Conservation (phyloP, 306 rosid genomes). For the Argentina anserina region DNA sequence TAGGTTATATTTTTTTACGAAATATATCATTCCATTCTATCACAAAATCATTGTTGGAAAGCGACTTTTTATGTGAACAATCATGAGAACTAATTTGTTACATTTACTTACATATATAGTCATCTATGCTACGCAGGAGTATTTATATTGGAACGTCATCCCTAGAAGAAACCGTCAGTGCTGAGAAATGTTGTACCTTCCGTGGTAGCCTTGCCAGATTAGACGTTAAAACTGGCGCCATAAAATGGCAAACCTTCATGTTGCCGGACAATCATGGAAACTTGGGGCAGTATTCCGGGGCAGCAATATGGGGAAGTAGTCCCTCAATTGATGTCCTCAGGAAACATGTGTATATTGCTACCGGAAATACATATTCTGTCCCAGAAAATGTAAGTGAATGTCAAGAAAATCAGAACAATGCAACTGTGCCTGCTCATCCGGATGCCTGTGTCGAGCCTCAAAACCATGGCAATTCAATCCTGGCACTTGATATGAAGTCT, state of each 20-base stretch:
- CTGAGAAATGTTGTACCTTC: slow-evolving; percentile 49
- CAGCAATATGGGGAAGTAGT: slow-evolving; percentile 72
- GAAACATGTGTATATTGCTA: slow-evolving; percentile 45
- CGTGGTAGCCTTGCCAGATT: slow-evolving; percentile 52
- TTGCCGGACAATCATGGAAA: slow-evolving; percentile 43
- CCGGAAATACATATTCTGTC: slow-evolving; percentile 54
- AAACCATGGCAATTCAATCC: slow-evolving; percentile 55
- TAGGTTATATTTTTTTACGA: no score
- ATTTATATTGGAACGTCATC: slow-evolving; percentile 42
- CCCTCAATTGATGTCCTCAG: slow-evolving; percentile 49
- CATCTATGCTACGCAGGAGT: slow-evolving; percentile 23
- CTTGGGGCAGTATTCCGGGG: slow-evolving; percentile 44
- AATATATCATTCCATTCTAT: no score
- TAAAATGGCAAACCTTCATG: slow-evolving; percentile 59
- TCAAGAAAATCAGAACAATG: slow-evolving; percentile 43
- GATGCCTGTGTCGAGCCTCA: slow-evolving; percentile 53
- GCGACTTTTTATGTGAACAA: no score
- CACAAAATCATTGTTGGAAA: no score
- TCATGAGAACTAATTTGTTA: no score
- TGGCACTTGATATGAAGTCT: slow-evolving; percentile 56
- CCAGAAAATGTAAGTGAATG: slow-evolving; percentile 41
- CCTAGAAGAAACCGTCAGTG: slow-evolving; percentile 29
- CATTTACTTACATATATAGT: neutral
- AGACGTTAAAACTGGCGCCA: slow-evolving; percentile 27
- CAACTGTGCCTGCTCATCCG: slow-evolving; percentile 21